phyloP scores from a whole-genome alignment of 768 basidiomycete species.

The Hygrocybe punicea region DNA sequence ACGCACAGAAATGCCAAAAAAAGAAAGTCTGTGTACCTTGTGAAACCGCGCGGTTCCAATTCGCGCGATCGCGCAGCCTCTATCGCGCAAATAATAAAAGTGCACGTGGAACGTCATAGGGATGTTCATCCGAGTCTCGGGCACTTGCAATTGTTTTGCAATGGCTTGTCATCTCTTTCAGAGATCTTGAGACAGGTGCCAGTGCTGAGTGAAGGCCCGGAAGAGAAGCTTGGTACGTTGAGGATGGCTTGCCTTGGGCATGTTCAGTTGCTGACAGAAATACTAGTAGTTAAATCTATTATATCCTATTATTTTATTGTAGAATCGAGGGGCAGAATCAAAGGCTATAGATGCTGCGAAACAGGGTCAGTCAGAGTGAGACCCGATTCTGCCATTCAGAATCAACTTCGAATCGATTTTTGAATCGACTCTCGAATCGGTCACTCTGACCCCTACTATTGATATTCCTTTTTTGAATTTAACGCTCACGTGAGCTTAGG shows the following conservation, averaged over 20 bases:
- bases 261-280: neutral
- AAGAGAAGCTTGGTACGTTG: neutral
- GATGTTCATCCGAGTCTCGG: neutral
- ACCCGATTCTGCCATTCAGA: neutral
- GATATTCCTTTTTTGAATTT: too few relatives aligned
- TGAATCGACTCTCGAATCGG: neutral
- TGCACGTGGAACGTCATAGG: too few relatives aligned
- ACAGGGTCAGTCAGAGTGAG: neutral
- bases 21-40: too few relatives aligned
- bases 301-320: neutral
- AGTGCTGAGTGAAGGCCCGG: neutral
- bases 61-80: too few relatives aligned
- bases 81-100: too few relatives aligned
- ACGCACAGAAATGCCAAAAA: too few relatives aligned
- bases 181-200: neutral
- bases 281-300: neutral
- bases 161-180: conserved; percentile 5
- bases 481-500: too few relatives aligned
- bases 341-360: neutral
- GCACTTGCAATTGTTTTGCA: neutral
- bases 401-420: neutral
- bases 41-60: too few relatives aligned
- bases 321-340: neutral
- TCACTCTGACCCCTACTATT: neutral
- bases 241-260: neutral